phyloP scores from a whole-genome alignment of 441 rosid genomes.

The Adansonia gregorii region DNA sequence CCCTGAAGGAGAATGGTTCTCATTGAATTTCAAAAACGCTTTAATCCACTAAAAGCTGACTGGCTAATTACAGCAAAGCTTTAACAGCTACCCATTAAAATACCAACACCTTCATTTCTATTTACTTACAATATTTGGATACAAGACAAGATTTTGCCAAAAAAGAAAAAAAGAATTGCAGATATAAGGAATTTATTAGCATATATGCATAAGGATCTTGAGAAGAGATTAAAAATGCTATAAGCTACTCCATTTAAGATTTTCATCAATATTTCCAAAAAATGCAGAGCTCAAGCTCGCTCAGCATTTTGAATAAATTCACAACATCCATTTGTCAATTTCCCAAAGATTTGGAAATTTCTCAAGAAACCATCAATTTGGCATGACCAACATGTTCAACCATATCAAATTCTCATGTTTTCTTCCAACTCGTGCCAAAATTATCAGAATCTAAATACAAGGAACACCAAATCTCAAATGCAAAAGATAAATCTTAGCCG shows the following conservation, averaged over 20 bases:
- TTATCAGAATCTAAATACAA: not conserved
- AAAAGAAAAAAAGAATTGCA: not conserved
- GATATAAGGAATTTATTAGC: not conserved
- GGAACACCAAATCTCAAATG: constrained; percentile 18
- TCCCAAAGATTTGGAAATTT: constrained; percentile 25
- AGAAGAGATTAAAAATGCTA: not conserved
- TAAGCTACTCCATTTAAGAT: not conserved
- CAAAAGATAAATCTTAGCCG: constrained; percentile 7
- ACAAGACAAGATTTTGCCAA: not conserved
- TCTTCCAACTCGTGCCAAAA: constrained; percentile 17
- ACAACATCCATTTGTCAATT: constrained; percentile 12
- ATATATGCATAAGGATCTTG: not conserved
- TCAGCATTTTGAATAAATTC: constrained; percentile 10
- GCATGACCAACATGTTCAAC: not conserved
- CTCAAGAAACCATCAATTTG: not conserved
- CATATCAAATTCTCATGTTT: constrained; percentile 19
- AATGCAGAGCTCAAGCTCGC: constrained; percentile 15
- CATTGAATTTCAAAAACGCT: not conserved
- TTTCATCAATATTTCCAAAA: constrained; percentile 4
- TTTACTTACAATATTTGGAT: not conserved
- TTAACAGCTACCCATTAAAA: constrained; percentile 8
- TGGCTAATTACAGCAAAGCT: not conserved
- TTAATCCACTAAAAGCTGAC: not conserved
- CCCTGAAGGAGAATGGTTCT: not conserved
- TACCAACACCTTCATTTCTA: not conserved